phyloP scores from a whole-genome alignment of 176 grass and related monocot species.

The Alopecurus myosuroides region DNA sequence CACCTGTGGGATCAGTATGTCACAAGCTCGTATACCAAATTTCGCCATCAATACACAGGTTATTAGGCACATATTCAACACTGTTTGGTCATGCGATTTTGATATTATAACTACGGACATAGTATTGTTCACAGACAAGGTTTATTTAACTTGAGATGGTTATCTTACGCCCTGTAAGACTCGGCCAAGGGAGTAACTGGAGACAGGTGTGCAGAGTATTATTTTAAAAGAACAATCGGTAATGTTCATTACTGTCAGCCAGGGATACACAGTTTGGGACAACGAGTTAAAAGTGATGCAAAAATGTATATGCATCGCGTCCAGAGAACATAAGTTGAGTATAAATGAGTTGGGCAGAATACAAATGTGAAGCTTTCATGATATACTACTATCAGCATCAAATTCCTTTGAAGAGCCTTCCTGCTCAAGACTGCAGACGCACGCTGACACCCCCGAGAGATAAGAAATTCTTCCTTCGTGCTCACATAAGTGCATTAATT shows the following conservation, averaged over 20 bases:
- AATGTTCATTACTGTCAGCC: background rate
- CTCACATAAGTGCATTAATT: too few species aligned
- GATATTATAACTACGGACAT: background rate
- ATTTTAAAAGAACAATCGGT: too few species aligned
- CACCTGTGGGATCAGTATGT: conserved; percentile 52
- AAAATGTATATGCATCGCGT: background rate
- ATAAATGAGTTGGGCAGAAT: background rate
- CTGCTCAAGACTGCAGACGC: too few species aligned
- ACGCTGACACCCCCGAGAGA: too few species aligned
- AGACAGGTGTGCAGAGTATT: background rate
- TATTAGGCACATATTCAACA: too few species aligned
- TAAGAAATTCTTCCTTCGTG: too few species aligned
- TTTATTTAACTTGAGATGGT: background rate
- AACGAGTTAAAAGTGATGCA: background rate
- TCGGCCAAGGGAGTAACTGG: background rate
- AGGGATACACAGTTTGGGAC: background rate
- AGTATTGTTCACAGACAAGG: background rate
- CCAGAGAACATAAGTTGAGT: background rate
- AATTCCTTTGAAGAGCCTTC: too few species aligned
- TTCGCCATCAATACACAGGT: background rate
- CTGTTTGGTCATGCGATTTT: background rate
- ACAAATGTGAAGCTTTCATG: background rate
- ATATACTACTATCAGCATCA: background rate
- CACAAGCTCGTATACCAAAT: conserved; percentile 3
- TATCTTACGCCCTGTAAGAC: background rate